Evolutionary conservation across 2,329 filamentous ascomycete genomes (phyloP).

Genomic region (Cylindrodendrum hubeiense): DNA sequence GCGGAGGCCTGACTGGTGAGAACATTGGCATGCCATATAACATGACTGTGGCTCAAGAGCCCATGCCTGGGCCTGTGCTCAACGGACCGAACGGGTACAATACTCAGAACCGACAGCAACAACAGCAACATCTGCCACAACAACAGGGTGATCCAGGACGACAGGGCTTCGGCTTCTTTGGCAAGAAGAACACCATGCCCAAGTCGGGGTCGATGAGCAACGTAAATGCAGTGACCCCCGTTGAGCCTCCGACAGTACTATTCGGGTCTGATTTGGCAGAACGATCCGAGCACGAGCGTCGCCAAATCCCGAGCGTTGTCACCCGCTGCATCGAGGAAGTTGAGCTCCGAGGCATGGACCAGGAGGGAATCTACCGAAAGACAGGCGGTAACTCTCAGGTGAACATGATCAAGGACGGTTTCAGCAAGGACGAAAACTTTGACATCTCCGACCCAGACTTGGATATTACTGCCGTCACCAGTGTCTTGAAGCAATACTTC

Average conservation of each 20-base stretch:
- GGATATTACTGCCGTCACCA: slow-evolving; percentile 96
- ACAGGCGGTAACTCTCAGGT: slow-evolving; percentile 93
- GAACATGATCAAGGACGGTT: slow-evolving; percentile 90
- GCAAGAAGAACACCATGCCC: slow-evolving; percentile 65
- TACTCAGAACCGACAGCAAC: slow-evolving; percentile 31
- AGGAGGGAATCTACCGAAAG: slow-evolving; percentile 98
- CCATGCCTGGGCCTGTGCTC: slow-evolving; percentile 29
- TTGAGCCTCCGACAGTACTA: slow-evolving; percentile 71
- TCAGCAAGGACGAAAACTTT: slow-evolving; percentile 86
- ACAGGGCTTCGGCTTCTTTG: slow-evolving; percentile 80
- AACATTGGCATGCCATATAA: slow-evolving; percentile 79
- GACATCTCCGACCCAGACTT: slow-evolving; percentile 95
- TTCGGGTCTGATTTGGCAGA: slow-evolving; percentile 92
- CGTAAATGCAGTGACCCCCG: slow-evolving; percentile 54
- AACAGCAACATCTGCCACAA: too few relatives aligned
- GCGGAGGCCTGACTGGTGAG: slow-evolving; percentile 66
- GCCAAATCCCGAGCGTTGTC: slow-evolving; percentile 90
- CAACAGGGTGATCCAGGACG: slow-evolving; percentile 53
- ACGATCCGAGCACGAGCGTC: slow-evolving; percentile 88
- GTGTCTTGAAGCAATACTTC: slow-evolving; percentile 97
- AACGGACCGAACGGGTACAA: slow-evolving; percentile 45
- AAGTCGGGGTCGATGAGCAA: slow-evolving; percentile 63
- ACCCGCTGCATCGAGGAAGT: slow-evolving; percentile 97
- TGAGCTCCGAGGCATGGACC: slow-evolving; percentile 94
- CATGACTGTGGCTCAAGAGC: slow-evolving; percentile 67